Conservation (phyloP, 2,329 filamentous ascomycete genomes). For the Ambrosiella xylebori region DNA sequence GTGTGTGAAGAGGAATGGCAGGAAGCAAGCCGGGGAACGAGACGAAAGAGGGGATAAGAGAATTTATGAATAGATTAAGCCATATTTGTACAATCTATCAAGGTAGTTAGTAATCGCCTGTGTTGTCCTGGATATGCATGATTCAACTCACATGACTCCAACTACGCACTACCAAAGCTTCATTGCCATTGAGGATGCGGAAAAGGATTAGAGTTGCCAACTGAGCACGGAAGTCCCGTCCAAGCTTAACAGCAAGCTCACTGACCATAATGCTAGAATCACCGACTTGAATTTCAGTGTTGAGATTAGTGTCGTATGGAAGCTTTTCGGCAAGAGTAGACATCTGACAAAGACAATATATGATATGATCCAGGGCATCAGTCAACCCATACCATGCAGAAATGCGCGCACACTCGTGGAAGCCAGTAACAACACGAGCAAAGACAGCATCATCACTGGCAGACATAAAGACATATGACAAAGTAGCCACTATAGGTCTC, state of each 20-base stretch:
- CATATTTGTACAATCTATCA: conserved; percentile 70
- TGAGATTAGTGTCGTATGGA: conserved; percentile 68
- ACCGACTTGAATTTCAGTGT: conserved; percentile 86
- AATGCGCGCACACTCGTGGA: conserved; percentile 89
- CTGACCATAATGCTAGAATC: conserved; percentile 96
- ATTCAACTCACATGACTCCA: conserved; percentile 56
- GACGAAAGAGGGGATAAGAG: conserved; percentile 70
- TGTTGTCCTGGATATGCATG: neutral
- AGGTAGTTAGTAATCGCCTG: conserved; percentile 21
- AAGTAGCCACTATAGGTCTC: conserved; percentile 82
- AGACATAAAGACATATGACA: conserved; percentile 98
- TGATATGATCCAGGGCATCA: conserved; percentile 81
- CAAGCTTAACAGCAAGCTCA: conserved; percentile 89
- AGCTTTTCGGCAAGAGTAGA: conserved; percentile 65
- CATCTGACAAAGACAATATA: conserved; percentile 79
- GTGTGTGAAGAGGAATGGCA: conserved; percentile 74
- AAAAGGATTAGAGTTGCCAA: conserved; percentile 91
- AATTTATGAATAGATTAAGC: conserved; percentile 92
- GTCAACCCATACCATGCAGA: conserved; percentile 68
- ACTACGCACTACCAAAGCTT: conserved; percentile 54
- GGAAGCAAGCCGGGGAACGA: conserved; percentile 39
- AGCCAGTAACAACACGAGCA: conserved; percentile 79
- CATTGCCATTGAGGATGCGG: conserved; percentile 73
- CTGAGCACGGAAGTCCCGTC: conserved; percentile 82
- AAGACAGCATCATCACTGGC: conserved; percentile 94